phyloP scores from a whole-genome alignment of 176 grass and related monocot species.

The Ensete ventricosum region DNA sequence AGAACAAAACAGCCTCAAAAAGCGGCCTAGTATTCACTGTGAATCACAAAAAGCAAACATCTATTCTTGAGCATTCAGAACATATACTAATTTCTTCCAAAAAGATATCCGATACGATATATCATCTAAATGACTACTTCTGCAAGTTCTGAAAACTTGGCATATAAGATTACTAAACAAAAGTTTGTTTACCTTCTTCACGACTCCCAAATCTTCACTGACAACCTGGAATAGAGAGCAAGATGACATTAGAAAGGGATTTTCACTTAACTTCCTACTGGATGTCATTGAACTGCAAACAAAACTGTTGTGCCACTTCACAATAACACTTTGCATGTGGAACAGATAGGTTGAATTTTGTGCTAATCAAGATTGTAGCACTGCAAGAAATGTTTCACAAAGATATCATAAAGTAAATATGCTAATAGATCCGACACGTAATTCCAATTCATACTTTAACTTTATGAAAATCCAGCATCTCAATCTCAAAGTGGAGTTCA shows the following conservation, averaged over 20 bases:
- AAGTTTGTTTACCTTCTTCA: constrained; percentile 60
- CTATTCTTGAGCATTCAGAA: not conserved
- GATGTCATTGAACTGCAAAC: not conserved
- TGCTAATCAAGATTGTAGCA: not conserved
- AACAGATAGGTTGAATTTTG: not conserved
- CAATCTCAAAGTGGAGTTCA: constrained; percentile 94
- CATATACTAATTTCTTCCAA: not conserved
- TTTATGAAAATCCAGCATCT: constrained; percentile 91
- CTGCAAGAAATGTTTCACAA: not conserved
- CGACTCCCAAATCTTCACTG: constrained; percentile 74
- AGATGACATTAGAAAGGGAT: not conserved
- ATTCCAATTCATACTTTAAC: constrained; percentile 46
- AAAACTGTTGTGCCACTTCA: not conserved
- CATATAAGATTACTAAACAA: not conserved
- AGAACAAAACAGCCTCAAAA: not conserved
- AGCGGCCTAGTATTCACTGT: not conserved
- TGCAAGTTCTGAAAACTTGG: not conserved
- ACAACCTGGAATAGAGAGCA: constrained; percentile 45
- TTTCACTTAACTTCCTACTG: not conserved
- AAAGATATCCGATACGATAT: not conserved
- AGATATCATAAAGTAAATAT: constrained; percentile 3
- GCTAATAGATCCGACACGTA: not conserved
- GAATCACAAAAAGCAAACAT: not conserved
- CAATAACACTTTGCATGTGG: not conserved
- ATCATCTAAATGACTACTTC: not conserved